phyloP scores from a whole-genome alignment of 78 protist species.

The Diacronema lutheri region DNA sequence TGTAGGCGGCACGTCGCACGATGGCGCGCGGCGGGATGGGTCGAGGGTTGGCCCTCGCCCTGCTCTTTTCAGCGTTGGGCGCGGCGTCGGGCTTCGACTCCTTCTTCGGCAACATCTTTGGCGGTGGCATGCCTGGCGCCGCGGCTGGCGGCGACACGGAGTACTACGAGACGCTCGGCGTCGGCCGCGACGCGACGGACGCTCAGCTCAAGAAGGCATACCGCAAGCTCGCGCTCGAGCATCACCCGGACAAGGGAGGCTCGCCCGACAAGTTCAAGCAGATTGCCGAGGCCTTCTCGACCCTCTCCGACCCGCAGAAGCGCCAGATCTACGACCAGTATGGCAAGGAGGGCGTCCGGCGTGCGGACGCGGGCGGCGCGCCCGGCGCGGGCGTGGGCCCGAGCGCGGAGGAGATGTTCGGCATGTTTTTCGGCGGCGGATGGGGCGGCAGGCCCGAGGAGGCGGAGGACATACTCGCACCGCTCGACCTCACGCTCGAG shows the following conservation, averaged over 20 bases:
- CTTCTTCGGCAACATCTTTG: no score
- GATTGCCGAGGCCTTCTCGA: constrained; percentile 66
- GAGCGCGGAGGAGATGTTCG: constrained; percentile 26
- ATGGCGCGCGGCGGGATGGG: no score
- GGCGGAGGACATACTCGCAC: no score
- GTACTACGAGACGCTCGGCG: constrained; percentile 53
- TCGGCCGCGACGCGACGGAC: constrained; percentile 37
- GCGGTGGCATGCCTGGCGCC: background rate
- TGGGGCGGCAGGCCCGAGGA: background rate
- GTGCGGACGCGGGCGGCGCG: background rate
- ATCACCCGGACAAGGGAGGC: constrained; percentile 55
- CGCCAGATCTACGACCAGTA: constrained; percentile 61
- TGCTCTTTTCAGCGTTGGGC: no score
- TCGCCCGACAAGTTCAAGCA: constrained; percentile 58
- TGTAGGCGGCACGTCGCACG: no score
- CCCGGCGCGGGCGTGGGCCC: constrained; percentile 17
- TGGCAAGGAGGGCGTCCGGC: constrained; percentile 43
- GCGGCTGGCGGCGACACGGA: background rate
- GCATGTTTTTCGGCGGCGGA: constrained; percentile 33
- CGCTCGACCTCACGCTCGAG: no score
- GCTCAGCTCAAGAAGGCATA: constrained; percentile 52
- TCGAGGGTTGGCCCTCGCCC: no score
- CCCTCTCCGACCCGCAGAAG: constrained; percentile 61
- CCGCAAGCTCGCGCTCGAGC: background rate
- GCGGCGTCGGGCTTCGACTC: no score